These are phyloP conservation scores for Cerioporus squamosus DNA, from an alignment of 1,284 basidiomycete species.

Conservation along the genomic window DNA sequence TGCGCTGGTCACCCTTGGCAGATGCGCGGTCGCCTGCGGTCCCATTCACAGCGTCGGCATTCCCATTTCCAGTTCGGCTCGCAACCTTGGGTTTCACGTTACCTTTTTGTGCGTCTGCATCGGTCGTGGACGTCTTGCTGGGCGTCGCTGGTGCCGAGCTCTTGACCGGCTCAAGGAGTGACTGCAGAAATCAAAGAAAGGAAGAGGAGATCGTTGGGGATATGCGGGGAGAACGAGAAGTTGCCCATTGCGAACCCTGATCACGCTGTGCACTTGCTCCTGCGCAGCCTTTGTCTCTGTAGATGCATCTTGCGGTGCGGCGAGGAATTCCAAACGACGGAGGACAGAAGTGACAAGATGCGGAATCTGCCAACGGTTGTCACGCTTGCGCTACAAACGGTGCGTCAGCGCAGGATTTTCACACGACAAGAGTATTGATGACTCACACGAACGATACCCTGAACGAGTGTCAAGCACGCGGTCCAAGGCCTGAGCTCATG, in stretches of 20 bases:
- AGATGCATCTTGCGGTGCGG: conserved; percentile 33
- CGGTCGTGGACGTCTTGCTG: conserved; percentile 1
- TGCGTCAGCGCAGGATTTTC: not conserved
- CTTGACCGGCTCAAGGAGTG: conserved; percentile 37
- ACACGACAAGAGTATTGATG: conserved; percentile 8
- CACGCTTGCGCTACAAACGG: conserved; percentile 46
- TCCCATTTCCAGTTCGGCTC: conserved; percentile 1
- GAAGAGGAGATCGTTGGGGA: conserved; percentile 48
- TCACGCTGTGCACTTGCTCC: conserved; percentile 52
- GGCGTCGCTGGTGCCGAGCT: conserved; percentile 4
- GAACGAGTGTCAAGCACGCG: conserved; percentile 45
- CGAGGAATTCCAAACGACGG: conserved; percentile 41
- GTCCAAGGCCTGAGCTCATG: conserved; percentile 39
- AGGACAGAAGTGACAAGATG: conserved; percentile 45
- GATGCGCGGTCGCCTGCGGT: conserved; percentile 4
- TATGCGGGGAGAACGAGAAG: conserved; percentile 47
- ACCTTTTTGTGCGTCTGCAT: conserved; percentile 15
- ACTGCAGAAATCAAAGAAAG: conserved; percentile 53
- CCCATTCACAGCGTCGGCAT: conserved; percentile 1
- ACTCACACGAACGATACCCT: conserved; percentile 49
- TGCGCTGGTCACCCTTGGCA: conserved; percentile 9
- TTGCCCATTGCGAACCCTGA: conserved; percentile 69
- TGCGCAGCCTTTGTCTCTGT: conserved; percentile 25
- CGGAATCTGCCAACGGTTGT: conserved; percentile 51
- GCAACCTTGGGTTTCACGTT: conserved; percentile 9